Conservation (phyloP, 2,329 filamentous ascomycete species). For the Pseudocercospora pini-densiflorae region DNA sequence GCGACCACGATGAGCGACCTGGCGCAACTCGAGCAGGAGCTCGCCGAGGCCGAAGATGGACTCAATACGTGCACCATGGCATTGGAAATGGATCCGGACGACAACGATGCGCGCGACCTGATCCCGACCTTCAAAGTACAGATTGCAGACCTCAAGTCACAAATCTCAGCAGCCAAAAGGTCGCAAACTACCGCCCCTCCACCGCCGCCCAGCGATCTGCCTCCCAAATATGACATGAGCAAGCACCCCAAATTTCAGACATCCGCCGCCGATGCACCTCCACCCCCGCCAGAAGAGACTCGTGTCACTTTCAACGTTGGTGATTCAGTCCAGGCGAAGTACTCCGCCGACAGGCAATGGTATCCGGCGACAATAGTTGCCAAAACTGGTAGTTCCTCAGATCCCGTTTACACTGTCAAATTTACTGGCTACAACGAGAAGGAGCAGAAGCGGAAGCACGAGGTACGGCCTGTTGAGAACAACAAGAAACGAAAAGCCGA, state of each 20-base stretch:
- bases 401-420: constrained; percentile 90
- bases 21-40: constrained; percentile 74
- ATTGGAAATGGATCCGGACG: constrained; percentile 66
- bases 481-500: constrained; percentile 79
- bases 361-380: constrained; percentile 93
- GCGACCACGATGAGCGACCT: constrained; percentile 55
- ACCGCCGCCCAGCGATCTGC: constrained; percentile 22
- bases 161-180: constrained; percentile 71
- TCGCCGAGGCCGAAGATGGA: constrained; percentile 60
- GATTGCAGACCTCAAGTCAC: constrained; percentile 77
- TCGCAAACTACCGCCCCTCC: constrained; percentile 46
- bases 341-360: constrained; percentile 88
- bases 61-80: constrained; percentile 34
- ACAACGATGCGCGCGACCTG: constrained; percentile 75
- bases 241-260: constrained; percentile 73
- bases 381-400: constrained; percentile 88
- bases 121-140: constrained; percentile 81
- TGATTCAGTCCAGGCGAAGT: constrained; percentile 88
- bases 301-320: constrained; percentile 77
- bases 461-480: constrained; percentile 73
- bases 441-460: constrained; percentile 77
- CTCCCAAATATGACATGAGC: constrained; percentile 39
- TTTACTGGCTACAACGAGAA: constrained; percentile 87
- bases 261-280: constrained; percentile 28
- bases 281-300: constrained; percentile 42